Percentiles rank a stretch among this genome's conserved stretches.
phyloP scores from a whole-genome alignment of 805 yeast species.

The Candida ovalis region DNA sequence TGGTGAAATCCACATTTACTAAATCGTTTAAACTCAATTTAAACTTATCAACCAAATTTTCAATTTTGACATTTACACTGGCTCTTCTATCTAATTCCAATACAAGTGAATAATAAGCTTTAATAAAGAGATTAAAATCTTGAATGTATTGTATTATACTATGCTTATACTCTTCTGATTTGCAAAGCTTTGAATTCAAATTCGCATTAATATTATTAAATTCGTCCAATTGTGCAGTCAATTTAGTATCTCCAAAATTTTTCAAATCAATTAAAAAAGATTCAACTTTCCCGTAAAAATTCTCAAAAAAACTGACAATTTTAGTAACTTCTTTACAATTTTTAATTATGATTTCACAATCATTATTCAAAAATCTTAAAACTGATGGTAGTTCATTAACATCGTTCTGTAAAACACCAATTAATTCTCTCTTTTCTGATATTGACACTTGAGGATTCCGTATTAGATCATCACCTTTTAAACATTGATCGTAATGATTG shows the following conservation, averaged over 20 bases:
- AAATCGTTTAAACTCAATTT: conserved; percentile 35
- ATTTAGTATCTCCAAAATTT: conserved; percentile 29
- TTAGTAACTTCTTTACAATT: conserved; percentile 28
- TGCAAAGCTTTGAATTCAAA: conserved; percentile 9
- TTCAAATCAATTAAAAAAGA: conserved; percentile 19
- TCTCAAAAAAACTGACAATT: conserved; percentile 19
- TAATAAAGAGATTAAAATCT: conserved; percentile 48
- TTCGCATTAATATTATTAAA: conserved; percentile 13
- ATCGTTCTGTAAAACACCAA: conserved; percentile 49
- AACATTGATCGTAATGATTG: conserved; percentile 79
- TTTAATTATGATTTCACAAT: conserved; percentile 26
- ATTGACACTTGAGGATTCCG: conserved; percentile 25
- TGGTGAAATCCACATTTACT: conserved; percentile 40
- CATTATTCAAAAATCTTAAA: conserved; percentile 41
- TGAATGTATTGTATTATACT: conserved; percentile 27
- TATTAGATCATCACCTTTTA: conserved; percentile 41
- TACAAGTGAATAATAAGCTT: conserved; percentile 49
- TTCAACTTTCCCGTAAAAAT: conserved; percentile 16
- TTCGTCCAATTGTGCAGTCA: conserved; percentile 16
- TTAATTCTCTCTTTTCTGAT: conserved; percentile 36
- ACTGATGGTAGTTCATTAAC: conserved; percentile 56
- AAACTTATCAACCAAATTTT: conserved; percentile 38
- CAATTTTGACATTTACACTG: conserved; percentile 38
- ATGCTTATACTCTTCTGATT: conserved; percentile 11
- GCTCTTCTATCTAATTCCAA: conserved; percentile 51